Evolutionary conservation across 345 rosid species (phyloP).

Genomic region (thale cress (Arabidopsis thaliana)): TAIR10.1 NC_003070.9:22215001-22215500

Average conservation of each 20-base stretch:
- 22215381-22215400: neutral
- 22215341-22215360: too few relatives aligned
- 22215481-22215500: slow-evolving; percentile 31
- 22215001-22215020: too few relatives aligned
- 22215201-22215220: neutral
- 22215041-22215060: neutral
- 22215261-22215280: neutral
- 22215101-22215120: neutral
- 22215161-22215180: neutral
- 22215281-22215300: neutral
- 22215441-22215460: slow-evolving; percentile 10
- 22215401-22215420: neutral
- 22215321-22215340: too few relatives aligned
- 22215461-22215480: neutral
- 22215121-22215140: neutral
- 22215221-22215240: neutral
- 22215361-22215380: neutral
- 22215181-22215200: neutral
- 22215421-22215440: slow-evolving; percentile 12
- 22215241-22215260: neutral
- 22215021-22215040: too few relatives aligned
- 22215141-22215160: neutral
- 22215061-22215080: neutral
- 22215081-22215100: neutral
- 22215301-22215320: neutral